phyloP scores from a whole-genome alignment of 176 grass and related monocot species.

The Phoenix roebelenii region DNA sequence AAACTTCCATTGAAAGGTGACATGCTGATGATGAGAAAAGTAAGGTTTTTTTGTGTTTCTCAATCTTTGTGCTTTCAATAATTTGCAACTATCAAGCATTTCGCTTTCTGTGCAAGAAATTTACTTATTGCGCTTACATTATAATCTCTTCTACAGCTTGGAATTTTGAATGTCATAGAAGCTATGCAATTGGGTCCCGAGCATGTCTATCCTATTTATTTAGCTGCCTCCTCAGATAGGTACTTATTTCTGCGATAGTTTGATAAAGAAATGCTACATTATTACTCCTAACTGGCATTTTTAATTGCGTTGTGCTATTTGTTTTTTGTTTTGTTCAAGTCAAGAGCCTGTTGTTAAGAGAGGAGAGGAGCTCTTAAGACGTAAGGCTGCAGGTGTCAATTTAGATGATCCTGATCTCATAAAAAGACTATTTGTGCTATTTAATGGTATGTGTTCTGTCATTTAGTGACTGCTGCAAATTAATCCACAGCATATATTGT shows the following conservation, averaged over 20 bases:
- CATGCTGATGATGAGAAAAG: conserved; percentile 61
- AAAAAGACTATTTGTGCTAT: conserved; percentile 62
- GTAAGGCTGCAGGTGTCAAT: conserved; percentile 56
- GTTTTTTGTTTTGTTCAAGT: conserved; percentile 38
- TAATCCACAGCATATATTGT: neutral
- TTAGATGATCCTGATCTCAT: conserved; percentile 71
- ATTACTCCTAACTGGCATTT: neutral
- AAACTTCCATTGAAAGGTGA: conserved; percentile 73
- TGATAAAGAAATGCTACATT: no score
- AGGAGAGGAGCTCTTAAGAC: conserved; percentile 76
- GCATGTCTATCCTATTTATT: conserved; percentile 72
- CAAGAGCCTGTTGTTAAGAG: conserved; percentile 84
- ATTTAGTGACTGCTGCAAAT: neutral
- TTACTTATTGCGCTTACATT: neutral
- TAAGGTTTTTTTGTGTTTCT: conserved; percentile 14
- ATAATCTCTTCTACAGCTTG: conserved; percentile 43
- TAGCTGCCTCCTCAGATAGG: conserved; percentile 74
- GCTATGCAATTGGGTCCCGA: conserved; percentile 72
- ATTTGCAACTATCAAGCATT: no score
- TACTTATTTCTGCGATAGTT: conserved; percentile 24
- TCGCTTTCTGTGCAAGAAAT: no score
- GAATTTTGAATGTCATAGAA: conserved; percentile 82
- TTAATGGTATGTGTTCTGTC: conserved; percentile 50
- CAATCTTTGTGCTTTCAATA: no score
- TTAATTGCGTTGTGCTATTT: conserved; percentile 16